Percentiles rank a stretch among this genome's conserved stretches.
Conservation (phyloP, 306 rosid genomes). For the Vachellia collinsii region DNA sequence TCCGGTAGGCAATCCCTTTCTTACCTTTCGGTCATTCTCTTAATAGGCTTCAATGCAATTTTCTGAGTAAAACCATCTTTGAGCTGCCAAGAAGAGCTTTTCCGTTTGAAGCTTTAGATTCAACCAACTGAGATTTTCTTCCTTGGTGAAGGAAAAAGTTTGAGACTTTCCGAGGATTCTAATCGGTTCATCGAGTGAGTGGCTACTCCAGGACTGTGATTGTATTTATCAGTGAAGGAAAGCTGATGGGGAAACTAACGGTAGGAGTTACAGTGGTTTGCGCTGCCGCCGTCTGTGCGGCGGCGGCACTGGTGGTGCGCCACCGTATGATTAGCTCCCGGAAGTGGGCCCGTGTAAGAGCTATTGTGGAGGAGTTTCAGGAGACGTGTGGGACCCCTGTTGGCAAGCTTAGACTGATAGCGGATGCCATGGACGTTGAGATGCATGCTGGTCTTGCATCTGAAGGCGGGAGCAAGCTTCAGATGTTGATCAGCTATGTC, state of each 20-base stretch:
- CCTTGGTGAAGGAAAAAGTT: neutral
- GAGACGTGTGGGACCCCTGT: slow-evolving; percentile 69
- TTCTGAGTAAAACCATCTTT: too few species aligned
- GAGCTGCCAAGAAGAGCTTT: too few species aligned
- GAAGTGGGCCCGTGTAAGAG: slow-evolving; percentile 60
- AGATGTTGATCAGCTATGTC: slow-evolving; percentile 92
- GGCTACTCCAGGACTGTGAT: neutral
- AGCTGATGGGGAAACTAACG: slow-evolving; percentile 66
- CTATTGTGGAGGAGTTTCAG: slow-evolving; percentile 65
- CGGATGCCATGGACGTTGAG: slow-evolving; percentile 90
- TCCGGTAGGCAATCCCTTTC: too few species aligned
- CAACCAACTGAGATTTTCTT: too few species aligned
- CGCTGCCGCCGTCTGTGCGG: slow-evolving; percentile 76
- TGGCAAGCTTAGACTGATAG: slow-evolving; percentile 68
- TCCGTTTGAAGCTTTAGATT: too few species aligned
- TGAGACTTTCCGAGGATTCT: neutral
- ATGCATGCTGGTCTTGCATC: slow-evolving; percentile 97
- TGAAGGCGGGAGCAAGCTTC: slow-evolving; percentile 89
- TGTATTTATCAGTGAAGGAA: neutral
- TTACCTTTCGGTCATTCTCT: too few species aligned
- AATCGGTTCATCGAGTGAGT: neutral
- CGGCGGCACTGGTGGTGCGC: slow-evolving; percentile 74
- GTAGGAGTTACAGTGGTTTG: slow-evolving; percentile 65
- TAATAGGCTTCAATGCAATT: too few species aligned
- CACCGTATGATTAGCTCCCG: slow-evolving; percentile 53